A percentile compares a stretch with the other conserved stretches of the same genome.
phyloP scores from a whole-genome alignment of 495 filamentous ascomycete species.

The Neurospora cerealis region DNA sequence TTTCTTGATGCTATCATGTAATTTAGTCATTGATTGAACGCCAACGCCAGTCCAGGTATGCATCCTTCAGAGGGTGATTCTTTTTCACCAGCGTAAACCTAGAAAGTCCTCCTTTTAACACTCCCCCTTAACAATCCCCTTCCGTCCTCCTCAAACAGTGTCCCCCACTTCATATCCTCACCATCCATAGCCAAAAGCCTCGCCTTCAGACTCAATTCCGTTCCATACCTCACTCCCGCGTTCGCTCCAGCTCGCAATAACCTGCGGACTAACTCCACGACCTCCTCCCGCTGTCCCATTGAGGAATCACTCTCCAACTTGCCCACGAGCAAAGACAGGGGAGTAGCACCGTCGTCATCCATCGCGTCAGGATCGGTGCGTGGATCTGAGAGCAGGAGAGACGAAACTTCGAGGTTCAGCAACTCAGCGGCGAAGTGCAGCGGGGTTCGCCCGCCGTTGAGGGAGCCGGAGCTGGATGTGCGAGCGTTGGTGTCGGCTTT shows the following conservation, averaged over 20 bases:
- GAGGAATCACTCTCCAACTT: neutral
- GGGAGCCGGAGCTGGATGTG: neutral
- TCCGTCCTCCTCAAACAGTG: neutral
- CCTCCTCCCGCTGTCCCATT: neutral
- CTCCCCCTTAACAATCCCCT: neutral
- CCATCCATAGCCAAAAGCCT: neutral
- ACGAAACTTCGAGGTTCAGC: conserved; percentile 3
- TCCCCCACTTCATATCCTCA: neutral
- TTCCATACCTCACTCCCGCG: neutral
- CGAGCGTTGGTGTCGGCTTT: neutral
- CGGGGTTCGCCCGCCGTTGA: conserved; percentile 2
- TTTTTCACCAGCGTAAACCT: neutral
- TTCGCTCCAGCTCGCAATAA: conserved; percentile 1
- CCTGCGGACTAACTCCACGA: neutral
- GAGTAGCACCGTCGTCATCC: conserved; percentile 2
- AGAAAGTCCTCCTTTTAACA: neutral
- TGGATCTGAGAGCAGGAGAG: neutral
- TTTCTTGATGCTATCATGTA: too few species aligned
- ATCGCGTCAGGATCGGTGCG: conserved; percentile 6
- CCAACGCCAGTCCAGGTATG: too few species aligned
- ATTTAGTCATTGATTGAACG: too few species aligned
- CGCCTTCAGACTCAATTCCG: neutral
- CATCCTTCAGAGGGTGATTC: too few species aligned
- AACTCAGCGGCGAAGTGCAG: conserved; percentile 11
- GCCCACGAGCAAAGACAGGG: neutral